A percentile compares a stretch with the other conserved stretches of the same genome.
These are phyloP conservation scores for Ganoderma leucocontextum DNA, from an alignment of 1,284 basidiomycete species.

Conservation along the genomic window DNA sequence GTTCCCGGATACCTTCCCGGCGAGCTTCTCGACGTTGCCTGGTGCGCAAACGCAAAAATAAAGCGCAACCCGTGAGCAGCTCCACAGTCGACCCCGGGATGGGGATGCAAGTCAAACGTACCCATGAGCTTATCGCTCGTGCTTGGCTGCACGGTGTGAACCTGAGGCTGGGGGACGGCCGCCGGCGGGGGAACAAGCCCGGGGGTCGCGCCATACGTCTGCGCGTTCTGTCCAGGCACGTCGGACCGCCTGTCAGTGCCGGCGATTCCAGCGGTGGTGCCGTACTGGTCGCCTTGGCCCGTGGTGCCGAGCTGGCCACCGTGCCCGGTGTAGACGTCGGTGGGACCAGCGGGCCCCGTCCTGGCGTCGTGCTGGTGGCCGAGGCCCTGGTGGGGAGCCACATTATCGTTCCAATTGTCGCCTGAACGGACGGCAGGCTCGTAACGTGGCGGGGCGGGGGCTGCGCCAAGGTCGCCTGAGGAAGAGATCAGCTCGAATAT, in stretches of 20 bases:
- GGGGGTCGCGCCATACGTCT: neutral
- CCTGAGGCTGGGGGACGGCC: neutral
- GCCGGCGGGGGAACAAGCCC: neutral
- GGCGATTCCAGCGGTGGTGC: neutral
- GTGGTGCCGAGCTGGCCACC: slow-evolving; percentile 14
- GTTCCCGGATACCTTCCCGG: slow-evolving; percentile 29
- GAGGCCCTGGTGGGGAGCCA: neutral
- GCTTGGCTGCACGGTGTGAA: neutral
- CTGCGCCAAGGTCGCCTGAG: neutral
- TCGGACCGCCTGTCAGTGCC: neutral
- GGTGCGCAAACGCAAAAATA: neutral
- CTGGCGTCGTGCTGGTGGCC: neutral
- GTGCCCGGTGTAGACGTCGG: slow-evolving; percentile 9
- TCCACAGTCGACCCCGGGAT: neutral
- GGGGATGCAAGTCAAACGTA: slow-evolving; percentile 1
- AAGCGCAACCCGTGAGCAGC: neutral
- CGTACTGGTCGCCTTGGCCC: neutral
- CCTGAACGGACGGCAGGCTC: neutral
- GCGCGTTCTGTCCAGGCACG: neutral
- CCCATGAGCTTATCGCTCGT: slow-evolving; percentile 20
- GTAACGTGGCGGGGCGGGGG: neutral
- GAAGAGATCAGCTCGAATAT: neutral
- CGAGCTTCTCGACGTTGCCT: slow-evolving; percentile 39
- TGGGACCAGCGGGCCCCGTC: neutral
- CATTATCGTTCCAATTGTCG: neutral